Conservation (phyloP, 1,284 basidiomycete species). For the Moesziomyces globuligerus region DNA sequence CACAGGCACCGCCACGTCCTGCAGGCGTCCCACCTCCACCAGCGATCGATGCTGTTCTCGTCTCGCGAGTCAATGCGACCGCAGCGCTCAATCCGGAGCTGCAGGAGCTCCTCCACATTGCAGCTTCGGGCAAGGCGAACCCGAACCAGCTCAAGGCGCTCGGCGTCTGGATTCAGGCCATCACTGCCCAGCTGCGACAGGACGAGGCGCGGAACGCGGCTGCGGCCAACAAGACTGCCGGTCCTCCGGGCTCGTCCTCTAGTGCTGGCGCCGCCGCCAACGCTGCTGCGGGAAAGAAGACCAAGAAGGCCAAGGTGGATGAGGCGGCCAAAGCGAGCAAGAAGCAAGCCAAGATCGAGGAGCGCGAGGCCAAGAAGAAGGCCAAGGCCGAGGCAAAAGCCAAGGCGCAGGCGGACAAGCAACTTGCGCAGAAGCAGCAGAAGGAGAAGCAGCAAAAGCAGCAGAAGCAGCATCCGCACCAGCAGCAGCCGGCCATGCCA, state of each 20-base stretch:
- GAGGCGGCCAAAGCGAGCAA: conserved; percentile 42
- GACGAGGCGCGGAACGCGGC: conserved; percentile 48
- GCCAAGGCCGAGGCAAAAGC: conserved; percentile 51
- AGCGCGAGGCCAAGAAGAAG: conserved; percentile 51
- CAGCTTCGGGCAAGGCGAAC: conserved; percentile 52
- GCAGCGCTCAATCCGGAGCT: conserved; percentile 55
- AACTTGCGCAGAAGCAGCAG: conserved; percentile 30
- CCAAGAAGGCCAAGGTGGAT: conserved; percentile 47
- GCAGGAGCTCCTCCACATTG: conserved; percentile 54
- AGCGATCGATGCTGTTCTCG: conserved; percentile 51
- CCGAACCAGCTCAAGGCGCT: conserved; percentile 54
- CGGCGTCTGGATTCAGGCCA: conserved; percentile 54
- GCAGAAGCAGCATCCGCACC: conserved; percentile 23
- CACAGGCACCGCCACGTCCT: conserved; percentile 22
- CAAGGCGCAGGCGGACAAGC: conserved; percentile 39
- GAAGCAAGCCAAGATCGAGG: conserved; percentile 52
- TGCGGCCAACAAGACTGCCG: conserved; percentile 28
- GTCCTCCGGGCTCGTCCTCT: conserved; percentile 21
- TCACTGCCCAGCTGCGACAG: conserved; percentile 49
- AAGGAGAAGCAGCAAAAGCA: conserved; percentile 35
- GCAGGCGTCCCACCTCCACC: conserved; percentile 40
- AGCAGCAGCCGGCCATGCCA: conserved; percentile 15
- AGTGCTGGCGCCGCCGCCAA: conserved; percentile 13
- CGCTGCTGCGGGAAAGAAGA: conserved; percentile 37
- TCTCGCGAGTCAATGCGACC: conserved; percentile 52